A percentile compares a stretch with the other conserved stretches of the same genome.
Evolutionary conservation across 768 basidiomycete genomes (phyloP).

Genomic region (Russula dissimulans): DNA sequence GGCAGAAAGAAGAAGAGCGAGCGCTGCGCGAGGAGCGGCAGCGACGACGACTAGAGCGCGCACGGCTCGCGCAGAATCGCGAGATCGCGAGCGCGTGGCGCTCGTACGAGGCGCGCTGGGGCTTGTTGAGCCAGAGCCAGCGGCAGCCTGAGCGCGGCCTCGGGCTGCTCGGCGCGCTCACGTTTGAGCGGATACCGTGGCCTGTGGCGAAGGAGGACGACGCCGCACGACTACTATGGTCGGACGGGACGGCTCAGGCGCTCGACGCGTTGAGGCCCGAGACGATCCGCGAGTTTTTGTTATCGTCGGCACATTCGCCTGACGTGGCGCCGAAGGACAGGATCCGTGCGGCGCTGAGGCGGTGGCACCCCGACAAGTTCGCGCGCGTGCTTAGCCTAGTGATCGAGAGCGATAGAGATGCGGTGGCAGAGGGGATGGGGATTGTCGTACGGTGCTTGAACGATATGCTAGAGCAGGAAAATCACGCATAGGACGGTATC

Average conservation of each 20-base stretch:
- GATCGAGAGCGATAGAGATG: slow-evolving; percentile 38
- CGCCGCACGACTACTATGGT: not conserved
- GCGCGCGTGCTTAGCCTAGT: slow-evolving; percentile 46
- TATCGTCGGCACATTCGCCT: slow-evolving; percentile 54
- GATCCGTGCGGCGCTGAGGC: slow-evolving; percentile 54
- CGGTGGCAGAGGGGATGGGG: slow-evolving; percentile 55
- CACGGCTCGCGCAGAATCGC: slow-evolving; percentile 26
- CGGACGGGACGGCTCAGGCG: slow-evolving; percentile 22
- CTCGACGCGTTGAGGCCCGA: slow-evolving; percentile 40
- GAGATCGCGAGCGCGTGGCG: slow-evolving; percentile 28
- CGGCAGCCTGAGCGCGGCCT: slow-evolving; percentile 50
- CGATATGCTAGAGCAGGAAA: slow-evolving; percentile 14
- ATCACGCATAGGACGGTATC: not conserved
- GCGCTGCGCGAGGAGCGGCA: slow-evolving; percentile 41
- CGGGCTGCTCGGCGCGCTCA: slow-evolving; percentile 33
- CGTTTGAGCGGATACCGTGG: slow-evolving; percentile 66
- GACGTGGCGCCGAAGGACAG: slow-evolving; percentile 53
- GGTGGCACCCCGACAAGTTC: slow-evolving; percentile 81
- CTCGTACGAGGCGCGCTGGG: slow-evolving; percentile 34
- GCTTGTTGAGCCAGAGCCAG: slow-evolving; percentile 54
- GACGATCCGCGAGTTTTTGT: slow-evolving; percentile 47
- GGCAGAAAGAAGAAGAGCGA: slow-evolving; percentile 32
- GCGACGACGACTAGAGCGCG: slow-evolving; percentile 30
- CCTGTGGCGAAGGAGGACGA: slow-evolving; percentile 34
- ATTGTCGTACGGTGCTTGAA: slow-evolving; percentile 43